These are phyloP conservation scores for Coelastrella sp. DNA, from an alignment of 139 green algal genomes.

Conservation along the genomic window DNA sequence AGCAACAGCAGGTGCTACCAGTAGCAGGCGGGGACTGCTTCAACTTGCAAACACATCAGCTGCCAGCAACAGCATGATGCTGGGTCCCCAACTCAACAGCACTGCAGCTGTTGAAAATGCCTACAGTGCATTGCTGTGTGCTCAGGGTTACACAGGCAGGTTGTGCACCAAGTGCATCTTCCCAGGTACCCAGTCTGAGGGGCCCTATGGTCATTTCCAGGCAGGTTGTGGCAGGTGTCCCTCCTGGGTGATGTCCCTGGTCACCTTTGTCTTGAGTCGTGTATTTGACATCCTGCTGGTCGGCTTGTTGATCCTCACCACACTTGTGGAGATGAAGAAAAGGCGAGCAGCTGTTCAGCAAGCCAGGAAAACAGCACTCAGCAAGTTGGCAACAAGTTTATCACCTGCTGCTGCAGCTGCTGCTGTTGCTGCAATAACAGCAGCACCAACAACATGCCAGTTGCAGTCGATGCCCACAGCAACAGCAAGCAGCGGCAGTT, in stretches of 20 bases:
- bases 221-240: slow-evolving; percentile 21
- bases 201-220: slow-evolving; percentile 7
- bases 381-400: neutral
- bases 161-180: slow-evolving; percentile 24
- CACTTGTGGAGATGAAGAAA: slow-evolving; percentile 28
- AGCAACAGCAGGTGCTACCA: neutral
- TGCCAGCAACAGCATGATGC: neutral
- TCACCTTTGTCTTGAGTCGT: neutral
- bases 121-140: slow-evolving; percentile 2
- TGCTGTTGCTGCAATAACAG: neutral
- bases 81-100: neutral
- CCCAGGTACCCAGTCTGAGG: neutral
- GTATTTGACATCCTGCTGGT: slow-evolving; percentile 14
- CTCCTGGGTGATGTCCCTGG: neutral
- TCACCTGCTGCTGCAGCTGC: neutral
- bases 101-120: neutral
- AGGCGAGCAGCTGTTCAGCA: neutral
- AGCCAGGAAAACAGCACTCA: neutral
- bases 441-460: neutral
- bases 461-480: neutral
- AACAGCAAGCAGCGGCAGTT: neutral
- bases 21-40: neutral
- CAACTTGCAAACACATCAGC: neutral
- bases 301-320: slow-evolving; percentile 10
- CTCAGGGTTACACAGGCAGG: neutral